Evolutionary conservation across 2,329 filamentous ascomycete species (phyloP).

Genomic region (Boeremia lycopersici): DNA sequence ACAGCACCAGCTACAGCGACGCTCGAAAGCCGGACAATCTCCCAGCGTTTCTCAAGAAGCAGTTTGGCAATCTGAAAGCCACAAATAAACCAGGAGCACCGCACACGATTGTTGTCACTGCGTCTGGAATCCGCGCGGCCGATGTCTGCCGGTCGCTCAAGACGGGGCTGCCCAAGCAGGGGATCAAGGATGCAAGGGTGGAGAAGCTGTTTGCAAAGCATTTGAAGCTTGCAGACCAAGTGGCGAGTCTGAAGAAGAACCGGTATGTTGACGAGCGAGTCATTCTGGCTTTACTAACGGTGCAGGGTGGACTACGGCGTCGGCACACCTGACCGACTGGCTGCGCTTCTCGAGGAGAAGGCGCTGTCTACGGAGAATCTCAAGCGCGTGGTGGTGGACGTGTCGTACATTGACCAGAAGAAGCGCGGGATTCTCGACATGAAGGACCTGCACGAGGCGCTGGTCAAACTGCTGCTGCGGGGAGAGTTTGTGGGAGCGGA

Average conservation of each 20-base stretch:
- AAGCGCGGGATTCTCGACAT: conserved; percentile 93
- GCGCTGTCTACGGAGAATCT: conserved; percentile 73
- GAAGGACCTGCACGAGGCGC: conserved; percentile 85
- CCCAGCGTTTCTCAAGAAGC: conserved; percentile 76
- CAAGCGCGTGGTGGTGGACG: conserved; percentile 84
- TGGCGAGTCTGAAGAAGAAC: conserved; percentile 71
- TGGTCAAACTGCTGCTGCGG: conserved; percentile 75
- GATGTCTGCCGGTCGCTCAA: conserved; percentile 83
- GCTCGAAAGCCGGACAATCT: conserved; percentile 73
- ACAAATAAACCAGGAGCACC: conserved; percentile 63
- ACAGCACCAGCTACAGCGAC: conserved; percentile 77
- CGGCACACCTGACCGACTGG: conserved; percentile 83
- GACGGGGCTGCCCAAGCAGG: conserved; percentile 51
- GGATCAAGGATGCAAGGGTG: conserved; percentile 71
- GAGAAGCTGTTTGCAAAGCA: conserved; percentile 98
- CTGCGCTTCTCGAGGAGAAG: conserved; percentile 81
- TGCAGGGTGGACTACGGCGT: conserved; percentile 81
- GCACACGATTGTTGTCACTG: conserved; percentile 88
- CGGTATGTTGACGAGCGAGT: conserved; percentile 48
- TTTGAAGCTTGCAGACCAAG: conserved; percentile 90
- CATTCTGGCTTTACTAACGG: background rate
- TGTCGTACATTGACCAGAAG: conserved; percentile 92
- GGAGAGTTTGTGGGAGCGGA: conserved; percentile 64
- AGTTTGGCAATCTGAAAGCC: conserved; percentile 65
- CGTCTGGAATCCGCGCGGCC: conserved; percentile 82